These are phyloP conservation scores for Pseudonitzschia delicatissima DNA, from an alignment of 108 stramenopile genomes.

Conservation along the genomic window DNA sequence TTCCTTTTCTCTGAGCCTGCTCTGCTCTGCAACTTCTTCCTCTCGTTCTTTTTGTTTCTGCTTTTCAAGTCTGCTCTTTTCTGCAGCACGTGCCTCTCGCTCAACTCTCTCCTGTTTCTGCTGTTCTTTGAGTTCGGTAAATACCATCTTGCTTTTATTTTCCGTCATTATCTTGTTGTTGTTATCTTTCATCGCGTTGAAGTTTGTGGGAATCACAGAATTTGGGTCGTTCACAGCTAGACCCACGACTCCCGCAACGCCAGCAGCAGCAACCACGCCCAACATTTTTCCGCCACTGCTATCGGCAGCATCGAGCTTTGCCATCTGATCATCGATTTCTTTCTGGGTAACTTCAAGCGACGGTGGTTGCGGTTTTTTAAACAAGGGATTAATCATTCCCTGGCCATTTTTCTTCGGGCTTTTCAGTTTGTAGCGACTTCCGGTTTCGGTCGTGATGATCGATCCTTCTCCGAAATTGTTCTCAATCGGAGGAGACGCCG, in stretches of 20 bases:
- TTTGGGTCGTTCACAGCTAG: slow-evolving; percentile 1
- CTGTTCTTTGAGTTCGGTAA: background rate
- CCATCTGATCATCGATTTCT: slow-evolving; percentile 6
- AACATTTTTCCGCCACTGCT: background rate
- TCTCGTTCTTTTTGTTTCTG: background rate
- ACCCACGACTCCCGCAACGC: slow-evolving; percentile 5
- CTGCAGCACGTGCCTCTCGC: background rate
- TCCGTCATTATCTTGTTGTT: background rate
- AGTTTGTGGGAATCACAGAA: background rate
- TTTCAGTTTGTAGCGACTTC: slow-evolving; percentile 10
- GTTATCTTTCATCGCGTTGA: background rate
- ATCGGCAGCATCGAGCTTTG: background rate
- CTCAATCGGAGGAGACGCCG: slow-evolving; percentile 7
- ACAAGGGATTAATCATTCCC: background rate
- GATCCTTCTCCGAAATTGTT: background rate
- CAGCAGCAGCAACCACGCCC: slow-evolving; percentile 9
- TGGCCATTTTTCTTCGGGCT: background rate
- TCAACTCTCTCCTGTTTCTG: background rate
- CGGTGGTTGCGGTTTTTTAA: background rate
- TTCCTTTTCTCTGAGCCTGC: background rate
- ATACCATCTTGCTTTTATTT: background rate
- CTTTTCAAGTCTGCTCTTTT: background rate
- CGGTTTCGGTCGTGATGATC: slow-evolving; percentile 11
- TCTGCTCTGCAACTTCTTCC: background rate
- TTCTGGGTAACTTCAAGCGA: background rate